Conservation (phyloP, 345 rosid species). For the Carallia pectinifolia region DNA sequence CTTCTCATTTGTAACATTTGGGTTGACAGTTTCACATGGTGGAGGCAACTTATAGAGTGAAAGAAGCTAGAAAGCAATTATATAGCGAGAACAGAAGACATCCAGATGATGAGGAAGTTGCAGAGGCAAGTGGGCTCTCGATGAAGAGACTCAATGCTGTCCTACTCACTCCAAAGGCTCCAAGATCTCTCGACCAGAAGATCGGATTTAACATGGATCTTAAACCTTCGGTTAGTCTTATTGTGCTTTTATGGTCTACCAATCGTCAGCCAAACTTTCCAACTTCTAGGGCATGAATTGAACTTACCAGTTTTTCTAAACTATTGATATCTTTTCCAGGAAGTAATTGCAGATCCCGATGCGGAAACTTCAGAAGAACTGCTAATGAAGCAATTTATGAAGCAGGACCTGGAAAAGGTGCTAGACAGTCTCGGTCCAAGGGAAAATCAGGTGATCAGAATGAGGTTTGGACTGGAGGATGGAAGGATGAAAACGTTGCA, state of each 20-base stretch:
- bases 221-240: conserved; percentile 66
- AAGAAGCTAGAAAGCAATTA: conserved; percentile 78
- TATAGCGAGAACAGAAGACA: conserved; percentile 61
- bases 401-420: conserved; percentile 69
- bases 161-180: conserved; percentile 71
- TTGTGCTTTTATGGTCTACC: neutral
- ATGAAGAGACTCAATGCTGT: conserved; percentile 85
- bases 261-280: neutral
- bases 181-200: conserved; percentile 88
- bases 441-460: conserved; percentile 74
- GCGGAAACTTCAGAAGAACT: conserved; percentile 71
- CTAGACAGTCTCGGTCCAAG: conserved; percentile 65
- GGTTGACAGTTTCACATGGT: conserved; percentile 84
- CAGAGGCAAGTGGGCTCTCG: conserved; percentile 80
- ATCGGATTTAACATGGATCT: conserved; percentile 69
- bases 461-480: conserved; percentile 90
- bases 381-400: conserved; percentile 75
- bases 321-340: conserved; percentile 43
- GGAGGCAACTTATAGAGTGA: conserved; percentile 88
- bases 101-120: conserved; percentile 82
- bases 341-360: conserved; percentile 74
- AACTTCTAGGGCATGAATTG: neutral
- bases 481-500: conserved; percentile 91
- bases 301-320: neutral
- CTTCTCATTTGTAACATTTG: conserved; percentile 4